Conservation (phyloP, 1,139 yeast genomes). For the Petasospora rhodanensis region DNA sequence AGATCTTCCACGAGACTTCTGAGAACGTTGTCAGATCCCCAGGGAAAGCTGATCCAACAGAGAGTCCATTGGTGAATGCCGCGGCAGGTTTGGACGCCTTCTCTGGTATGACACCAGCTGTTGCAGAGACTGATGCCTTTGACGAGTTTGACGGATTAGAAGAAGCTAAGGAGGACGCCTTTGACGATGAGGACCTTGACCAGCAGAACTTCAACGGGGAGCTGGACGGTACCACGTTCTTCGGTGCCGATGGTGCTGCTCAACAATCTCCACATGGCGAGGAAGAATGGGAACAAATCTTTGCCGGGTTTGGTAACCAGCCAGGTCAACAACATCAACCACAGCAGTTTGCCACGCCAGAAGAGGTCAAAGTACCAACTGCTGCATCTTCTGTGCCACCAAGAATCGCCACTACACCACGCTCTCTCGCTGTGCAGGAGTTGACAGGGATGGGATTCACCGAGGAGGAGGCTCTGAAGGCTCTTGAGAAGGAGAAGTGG, state of each 20-base stretch:
- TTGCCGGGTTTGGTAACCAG: conserved; percentile 78
- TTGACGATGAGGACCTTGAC: conserved; percentile 37
- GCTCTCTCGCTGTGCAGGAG: conserved; percentile 58
- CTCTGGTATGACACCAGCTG: too few species aligned
- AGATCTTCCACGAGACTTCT: conserved; percentile 40
- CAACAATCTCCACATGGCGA: conserved; percentile 28
- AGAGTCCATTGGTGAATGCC: conserved; percentile 11
- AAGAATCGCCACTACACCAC: conserved; percentile 36
- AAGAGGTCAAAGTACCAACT: too few species aligned
- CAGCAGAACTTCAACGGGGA: conserved; percentile 27
- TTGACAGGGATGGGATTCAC: conserved; percentile 89
- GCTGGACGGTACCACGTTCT: conserved; percentile 34
- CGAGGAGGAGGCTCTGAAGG: conserved; percentile 56
- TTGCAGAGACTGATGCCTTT: conserved; percentile 38
- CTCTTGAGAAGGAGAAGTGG: conserved; percentile 67
- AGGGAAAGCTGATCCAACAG: conserved; percentile 9
- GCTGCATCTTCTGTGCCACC: conserved; percentile 27
- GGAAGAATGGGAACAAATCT: conserved; percentile 93
- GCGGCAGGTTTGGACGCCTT: conserved; percentile 5
- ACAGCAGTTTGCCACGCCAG: too few species aligned
- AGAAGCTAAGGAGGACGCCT: conserved; percentile 38
- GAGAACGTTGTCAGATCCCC: conserved; percentile 23
- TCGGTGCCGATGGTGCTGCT: conserved; percentile 24
- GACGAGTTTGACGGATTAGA: conserved; percentile 47
- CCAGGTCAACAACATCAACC: conserved; percentile 1